phyloP scores from a whole-genome alignment of 192 early-diverging fungal genomes.

The Coemansia sp. region DNA sequence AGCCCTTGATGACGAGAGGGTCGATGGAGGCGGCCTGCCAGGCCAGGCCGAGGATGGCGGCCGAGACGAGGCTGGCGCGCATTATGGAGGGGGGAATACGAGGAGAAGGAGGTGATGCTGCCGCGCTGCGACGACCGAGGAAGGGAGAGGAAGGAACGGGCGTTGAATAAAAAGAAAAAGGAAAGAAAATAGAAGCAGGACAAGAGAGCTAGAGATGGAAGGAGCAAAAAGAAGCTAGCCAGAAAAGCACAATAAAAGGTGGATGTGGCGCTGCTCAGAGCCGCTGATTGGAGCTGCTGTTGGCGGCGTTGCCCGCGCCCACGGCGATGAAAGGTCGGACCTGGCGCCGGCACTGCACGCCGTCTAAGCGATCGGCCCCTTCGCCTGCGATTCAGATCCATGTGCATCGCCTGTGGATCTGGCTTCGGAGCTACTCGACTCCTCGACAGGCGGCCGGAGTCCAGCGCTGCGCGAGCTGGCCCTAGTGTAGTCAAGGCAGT shows the following conservation, averaged over 20 bases:
- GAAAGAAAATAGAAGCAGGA: background rate
- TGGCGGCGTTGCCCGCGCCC: no score
- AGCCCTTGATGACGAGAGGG: slow-evolving; percentile 67
- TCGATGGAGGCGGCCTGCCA: slow-evolving; percentile 56
- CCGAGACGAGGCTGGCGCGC: slow-evolving; percentile 35
- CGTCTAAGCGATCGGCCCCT: no score
- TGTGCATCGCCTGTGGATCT: no score
- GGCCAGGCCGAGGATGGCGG: slow-evolving; percentile 36
- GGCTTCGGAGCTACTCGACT: no score
- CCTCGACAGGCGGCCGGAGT: no score
- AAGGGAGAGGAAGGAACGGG: background rate
- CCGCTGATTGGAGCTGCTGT: background rate
- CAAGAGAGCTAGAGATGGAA: slow-evolving; percentile 6
- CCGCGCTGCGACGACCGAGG: background rate
- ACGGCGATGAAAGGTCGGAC: no score
- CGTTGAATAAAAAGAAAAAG: background rate
- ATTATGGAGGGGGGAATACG: slow-evolving; percentile 9
- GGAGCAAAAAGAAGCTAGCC: background rate
- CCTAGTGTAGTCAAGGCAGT: no score
- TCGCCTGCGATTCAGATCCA: no score
- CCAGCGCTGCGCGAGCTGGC: no score
- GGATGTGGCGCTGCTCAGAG: background rate
- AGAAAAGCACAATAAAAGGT: background rate
- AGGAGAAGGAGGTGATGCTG: background rate
- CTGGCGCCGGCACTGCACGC: no score